Evolutionary conservation across 768 basidiomycete genomes (phyloP).

Genomic region (Mycena capillaripes): DNA sequence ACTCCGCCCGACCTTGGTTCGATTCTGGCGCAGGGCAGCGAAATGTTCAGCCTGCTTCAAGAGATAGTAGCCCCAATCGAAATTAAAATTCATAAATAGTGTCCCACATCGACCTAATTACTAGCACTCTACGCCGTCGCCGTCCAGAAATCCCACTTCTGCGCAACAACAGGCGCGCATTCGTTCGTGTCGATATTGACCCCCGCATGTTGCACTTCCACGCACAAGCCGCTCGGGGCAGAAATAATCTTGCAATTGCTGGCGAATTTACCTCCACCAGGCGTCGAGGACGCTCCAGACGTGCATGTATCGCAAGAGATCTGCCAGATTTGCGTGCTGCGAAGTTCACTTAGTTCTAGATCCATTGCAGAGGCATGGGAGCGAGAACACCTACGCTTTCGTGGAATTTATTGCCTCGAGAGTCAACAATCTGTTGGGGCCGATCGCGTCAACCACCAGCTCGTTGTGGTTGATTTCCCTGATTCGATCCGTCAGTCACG

Average conservation of each 20-base stretch:
- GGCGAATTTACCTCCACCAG: slow-evolving; percentile 22
- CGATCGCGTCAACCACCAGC: slow-evolving; percentile 12
- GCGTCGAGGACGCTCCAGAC: slow-evolving; percentile 13
- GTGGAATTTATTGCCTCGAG: slow-evolving; percentile 7
- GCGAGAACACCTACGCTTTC: background rate
- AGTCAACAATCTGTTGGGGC: background rate
- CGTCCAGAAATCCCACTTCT: slow-evolving; percentile 26
- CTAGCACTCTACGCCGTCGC: slow-evolving; percentile 1
- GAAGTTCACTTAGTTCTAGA: background rate
- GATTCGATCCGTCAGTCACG: background rate
- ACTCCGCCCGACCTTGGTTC: too few species aligned
- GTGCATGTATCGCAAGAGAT: slow-evolving; percentile 17
- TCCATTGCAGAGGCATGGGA: background rate
- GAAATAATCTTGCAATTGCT: slow-evolving; percentile 16
- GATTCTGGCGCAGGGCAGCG: too few species aligned
- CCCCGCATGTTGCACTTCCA: background rate
- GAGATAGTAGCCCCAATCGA: too few species aligned
- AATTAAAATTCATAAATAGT: too few species aligned
- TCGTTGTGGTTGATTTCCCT: slow-evolving; percentile 11
- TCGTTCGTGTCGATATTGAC: background rate
- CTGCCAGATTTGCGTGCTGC: slow-evolving; percentile 22
- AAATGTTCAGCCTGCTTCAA: too few species aligned
- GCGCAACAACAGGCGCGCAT: background rate
- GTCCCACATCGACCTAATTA: too few species aligned
- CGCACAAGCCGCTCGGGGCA: slow-evolving; percentile 8